phyloP scores from a whole-genome alignment of 345 rosid genomes.

The Aquilaria malaccensis region DNA sequence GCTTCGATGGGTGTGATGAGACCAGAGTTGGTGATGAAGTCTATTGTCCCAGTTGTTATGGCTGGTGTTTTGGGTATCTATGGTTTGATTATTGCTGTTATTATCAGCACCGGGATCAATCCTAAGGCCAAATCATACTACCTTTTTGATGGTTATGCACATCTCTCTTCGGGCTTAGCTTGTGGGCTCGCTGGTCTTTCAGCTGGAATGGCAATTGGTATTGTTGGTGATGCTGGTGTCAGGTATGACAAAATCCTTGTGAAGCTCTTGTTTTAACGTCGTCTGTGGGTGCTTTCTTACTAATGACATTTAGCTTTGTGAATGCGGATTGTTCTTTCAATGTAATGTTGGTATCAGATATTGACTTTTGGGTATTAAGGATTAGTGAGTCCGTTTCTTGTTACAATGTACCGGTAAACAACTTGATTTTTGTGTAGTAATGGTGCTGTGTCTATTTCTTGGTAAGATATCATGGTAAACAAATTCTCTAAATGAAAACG shows the following conservation, averaged over 20 bases:
- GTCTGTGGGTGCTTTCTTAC: too few species aligned
- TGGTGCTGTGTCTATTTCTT: too few species aligned
- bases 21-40: slow-evolving; percentile 60
- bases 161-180: slow-evolving; percentile 58
- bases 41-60: slow-evolving; percentile 63
- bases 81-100: slow-evolving; percentile 61
- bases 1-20: slow-evolving; percentile 69
- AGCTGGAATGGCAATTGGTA: slow-evolving; percentile 67
- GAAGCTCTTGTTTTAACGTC: too few species aligned
- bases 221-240: slow-evolving; percentile 65
- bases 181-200: slow-evolving; percentile 66
- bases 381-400: too few species aligned
- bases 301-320: too few species aligned
- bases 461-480: too few species aligned
- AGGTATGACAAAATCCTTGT: slow-evolving; percentile 22
- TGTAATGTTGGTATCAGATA: too few species aligned
- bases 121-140: slow-evolving; percentile 56
- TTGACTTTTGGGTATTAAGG: too few species aligned
- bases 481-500: too few species aligned
- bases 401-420: too few species aligned
- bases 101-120: slow-evolving; percentile 53
- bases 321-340: too few species aligned
- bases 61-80: slow-evolving; percentile 65
- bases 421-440: too few species aligned
- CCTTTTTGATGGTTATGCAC: slow-evolving; percentile 57